These are phyloP conservation scores for Sporothrix sp. DNA, from an alignment of 2,329 filamentous ascomycete species.

Conservation along the genomic window DNA sequence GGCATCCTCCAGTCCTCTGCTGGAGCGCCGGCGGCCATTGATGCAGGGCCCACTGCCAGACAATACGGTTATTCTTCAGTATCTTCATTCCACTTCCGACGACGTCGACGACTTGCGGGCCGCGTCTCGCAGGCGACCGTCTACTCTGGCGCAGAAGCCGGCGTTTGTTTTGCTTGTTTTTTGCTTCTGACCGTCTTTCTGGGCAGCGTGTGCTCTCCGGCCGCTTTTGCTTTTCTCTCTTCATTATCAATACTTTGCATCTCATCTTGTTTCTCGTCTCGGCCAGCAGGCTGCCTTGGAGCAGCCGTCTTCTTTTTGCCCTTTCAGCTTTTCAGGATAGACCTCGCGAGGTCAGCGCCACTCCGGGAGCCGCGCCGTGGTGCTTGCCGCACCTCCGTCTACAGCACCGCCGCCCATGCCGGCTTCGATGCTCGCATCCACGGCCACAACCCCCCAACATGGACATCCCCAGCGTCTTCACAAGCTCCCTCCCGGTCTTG, in stretches of 20 bases:
- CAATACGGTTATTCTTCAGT: conserved; percentile 7
- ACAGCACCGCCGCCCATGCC: too few relatives aligned
- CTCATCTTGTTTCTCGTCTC: too few relatives aligned
- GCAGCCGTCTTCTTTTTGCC: not conserved
- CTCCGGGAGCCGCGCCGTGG: too few relatives aligned
- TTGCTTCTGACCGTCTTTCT: not conserved
- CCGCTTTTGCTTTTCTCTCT: not conserved
- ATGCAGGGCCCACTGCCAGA: not conserved
- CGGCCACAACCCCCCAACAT: not conserved
- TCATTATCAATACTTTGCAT: too few relatives aligned
- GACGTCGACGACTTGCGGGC: too few relatives aligned
- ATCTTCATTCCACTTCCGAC: not conserved
- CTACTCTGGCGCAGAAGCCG: not conserved
- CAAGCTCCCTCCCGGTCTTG: not conserved
- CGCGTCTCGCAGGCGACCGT: too few relatives aligned
- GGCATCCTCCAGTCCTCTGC: not conserved
- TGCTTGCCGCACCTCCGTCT: too few relatives aligned
- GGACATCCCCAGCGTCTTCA: not conserved
- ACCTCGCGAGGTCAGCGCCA: too few relatives aligned
- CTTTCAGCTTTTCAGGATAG: too few relatives aligned
- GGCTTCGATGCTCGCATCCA: too few relatives aligned
- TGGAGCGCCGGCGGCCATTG: not conserved
- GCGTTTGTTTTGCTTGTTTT: conserved; percentile 1
- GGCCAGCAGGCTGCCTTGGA: not conserved
- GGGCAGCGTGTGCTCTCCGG: not conserved